phyloP scores from a whole-genome alignment of 805 yeast species.

The Candida stauntonica region DNA sequence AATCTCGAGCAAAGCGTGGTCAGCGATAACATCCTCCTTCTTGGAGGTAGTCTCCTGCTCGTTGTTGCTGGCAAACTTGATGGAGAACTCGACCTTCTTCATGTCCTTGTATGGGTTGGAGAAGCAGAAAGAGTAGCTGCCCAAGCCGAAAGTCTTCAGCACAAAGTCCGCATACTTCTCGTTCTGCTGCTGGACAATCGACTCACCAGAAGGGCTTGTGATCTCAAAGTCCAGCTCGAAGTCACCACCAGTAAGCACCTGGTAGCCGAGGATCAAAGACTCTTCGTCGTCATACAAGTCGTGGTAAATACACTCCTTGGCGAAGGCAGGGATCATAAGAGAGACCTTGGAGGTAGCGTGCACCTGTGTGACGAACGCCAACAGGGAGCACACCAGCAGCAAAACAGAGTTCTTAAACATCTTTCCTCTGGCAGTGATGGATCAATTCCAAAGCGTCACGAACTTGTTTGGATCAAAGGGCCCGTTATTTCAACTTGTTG shows the following conservation, averaged over 20 bases:
- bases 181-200: slow-evolving; percentile 46
- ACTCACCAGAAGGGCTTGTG: slow-evolving; percentile 48
- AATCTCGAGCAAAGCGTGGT: slow-evolving; percentile 51
- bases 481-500: background rate
- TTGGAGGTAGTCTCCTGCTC: slow-evolving; percentile 30
- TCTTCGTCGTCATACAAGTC: slow-evolving; percentile 34
- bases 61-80: slow-evolving; percentile 42
- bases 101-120: slow-evolving; percentile 59
- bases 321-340: slow-evolving; percentile 30
- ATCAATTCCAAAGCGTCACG: too few relatives aligned
- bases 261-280: slow-evolving; percentile 38
- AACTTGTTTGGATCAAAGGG: background rate
- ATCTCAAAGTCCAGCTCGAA: slow-evolving; percentile 64
- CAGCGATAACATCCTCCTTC: slow-evolving; percentile 48
- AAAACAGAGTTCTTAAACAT: slow-evolving; percentile 7
- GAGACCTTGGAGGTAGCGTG: slow-evolving; percentile 23
- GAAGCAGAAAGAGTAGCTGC: slow-evolving; percentile 66
- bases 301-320: slow-evolving; percentile 40
- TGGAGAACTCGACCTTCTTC: slow-evolving; percentile 60
- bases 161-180: slow-evolving; percentile 62
- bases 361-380: slow-evolving; percentile 3
- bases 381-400: slow-evolving; percentile 7
- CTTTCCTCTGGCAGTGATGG: background rate
- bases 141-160: slow-evolving; percentile 51
- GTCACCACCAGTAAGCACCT: slow-evolving; percentile 59